Conservation (phyloP, 148 eudicot genomes). For the Cornus florida region DNA sequence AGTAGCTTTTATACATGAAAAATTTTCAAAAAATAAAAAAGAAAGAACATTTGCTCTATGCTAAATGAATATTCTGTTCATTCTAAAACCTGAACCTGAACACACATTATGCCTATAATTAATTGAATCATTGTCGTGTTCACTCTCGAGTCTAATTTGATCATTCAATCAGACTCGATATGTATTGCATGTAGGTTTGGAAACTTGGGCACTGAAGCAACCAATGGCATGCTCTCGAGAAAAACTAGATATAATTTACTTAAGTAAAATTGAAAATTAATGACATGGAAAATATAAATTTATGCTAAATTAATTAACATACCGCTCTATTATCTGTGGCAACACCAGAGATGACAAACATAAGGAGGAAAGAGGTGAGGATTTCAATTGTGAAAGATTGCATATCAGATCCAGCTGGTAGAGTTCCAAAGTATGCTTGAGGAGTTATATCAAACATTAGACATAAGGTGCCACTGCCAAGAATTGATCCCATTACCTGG, state of each 20-base stretch:
- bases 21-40: too few relatives aligned
- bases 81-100: too few relatives aligned
- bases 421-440: constrained; percentile 63
- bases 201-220: too few relatives aligned
- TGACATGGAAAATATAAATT: neutral
- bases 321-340: constrained; percentile 77
- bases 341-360: constrained; percentile 82
- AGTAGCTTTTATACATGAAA: neutral
- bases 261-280: neutral
- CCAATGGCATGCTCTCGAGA: neutral
- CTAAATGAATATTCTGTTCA: too few relatives aligned
- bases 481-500: constrained; percentile 62
- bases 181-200: too few relatives aligned
- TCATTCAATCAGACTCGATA: too few relatives aligned
- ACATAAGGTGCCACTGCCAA: constrained; percentile 65
- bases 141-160: too few relatives aligned
- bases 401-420: constrained; percentile 53
- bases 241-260: too few relatives aligned
- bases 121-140: too few relatives aligned
- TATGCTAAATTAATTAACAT: constrained; percentile 1
- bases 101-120: too few relatives aligned
- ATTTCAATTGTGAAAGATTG: constrained; percentile 76
- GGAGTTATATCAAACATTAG: constrained; percentile 57
- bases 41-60: too few relatives aligned
- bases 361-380: constrained; percentile 64